These are phyloP conservation scores for Phyllosticta capitalensis DNA, from an alignment of 2,329 filamentous ascomycete genomes.

Conservation along the genomic window DNA sequence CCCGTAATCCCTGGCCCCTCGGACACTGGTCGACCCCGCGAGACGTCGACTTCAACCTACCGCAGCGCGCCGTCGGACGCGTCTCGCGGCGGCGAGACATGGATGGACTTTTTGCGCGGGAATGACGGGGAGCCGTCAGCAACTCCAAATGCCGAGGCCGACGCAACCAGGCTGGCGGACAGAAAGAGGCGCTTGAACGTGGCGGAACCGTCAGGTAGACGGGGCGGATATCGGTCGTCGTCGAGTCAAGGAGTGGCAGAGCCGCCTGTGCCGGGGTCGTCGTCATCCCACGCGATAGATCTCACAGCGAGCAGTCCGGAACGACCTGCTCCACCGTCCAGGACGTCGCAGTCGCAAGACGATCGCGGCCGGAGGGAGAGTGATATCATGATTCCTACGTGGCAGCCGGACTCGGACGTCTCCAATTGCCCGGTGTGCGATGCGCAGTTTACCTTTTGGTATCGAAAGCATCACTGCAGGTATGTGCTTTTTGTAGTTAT, in stretches of 20 bases:
- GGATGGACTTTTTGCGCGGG: slow-evolving; percentile 26
- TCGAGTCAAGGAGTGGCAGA: background rate
- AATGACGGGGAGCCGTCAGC: slow-evolving; percentile 8
- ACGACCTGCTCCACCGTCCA: background rate
- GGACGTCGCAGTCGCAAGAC: background rate
- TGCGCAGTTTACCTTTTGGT: slow-evolving; percentile 71
- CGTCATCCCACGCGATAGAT: background rate
- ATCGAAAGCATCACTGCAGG: slow-evolving; percentile 89
- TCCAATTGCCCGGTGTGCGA: slow-evolving; percentile 76
- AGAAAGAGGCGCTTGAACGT: slow-evolving; percentile 28
- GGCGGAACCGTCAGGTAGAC: slow-evolving; percentile 22
- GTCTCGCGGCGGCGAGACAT: slow-evolving; percentile 20
- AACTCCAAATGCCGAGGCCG: background rate
- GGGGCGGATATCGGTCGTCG: slow-evolving; percentile 17
- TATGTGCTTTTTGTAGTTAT: slow-evolving; percentile 30
- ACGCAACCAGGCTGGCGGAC: slow-evolving; percentile 15
- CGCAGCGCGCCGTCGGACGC: background rate
- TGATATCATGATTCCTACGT: slow-evolving; percentile 54
- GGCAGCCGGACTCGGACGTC: slow-evolving; percentile 83
- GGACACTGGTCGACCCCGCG: background rate
- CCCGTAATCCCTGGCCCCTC: background rate
- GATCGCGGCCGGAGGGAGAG: background rate
- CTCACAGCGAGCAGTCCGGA: background rate
- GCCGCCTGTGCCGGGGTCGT: background rate
- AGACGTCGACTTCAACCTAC: background rate